These are phyloP conservation scores for Globisporangium ultimum DNA, from an alignment of 352 stramenopile species.

Conservation along the genomic window DNA sequence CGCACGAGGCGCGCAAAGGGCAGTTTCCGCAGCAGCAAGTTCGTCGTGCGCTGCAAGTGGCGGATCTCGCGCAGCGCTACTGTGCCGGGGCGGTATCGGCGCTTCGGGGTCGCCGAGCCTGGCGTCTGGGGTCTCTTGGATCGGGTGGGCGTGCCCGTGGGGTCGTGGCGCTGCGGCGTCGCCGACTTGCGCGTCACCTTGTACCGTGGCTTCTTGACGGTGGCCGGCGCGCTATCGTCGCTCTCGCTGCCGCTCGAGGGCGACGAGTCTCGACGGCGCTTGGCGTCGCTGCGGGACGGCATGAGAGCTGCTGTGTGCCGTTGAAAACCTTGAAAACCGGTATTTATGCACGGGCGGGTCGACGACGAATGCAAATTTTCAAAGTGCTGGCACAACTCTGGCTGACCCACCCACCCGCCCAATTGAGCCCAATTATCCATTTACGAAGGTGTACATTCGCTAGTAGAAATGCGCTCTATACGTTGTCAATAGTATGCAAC, in stretches of 20 bases:
- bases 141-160: neutral
- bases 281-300: constrained; percentile 4
- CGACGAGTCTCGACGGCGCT: constrained; percentile 9
- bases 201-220: constrained; percentile 15
- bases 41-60: constrained; percentile 93
- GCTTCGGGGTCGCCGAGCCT: constrained; percentile 27
- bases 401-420: too few relatives aligned
- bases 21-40: constrained; percentile 95
- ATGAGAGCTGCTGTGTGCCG: constrained; percentile 7
- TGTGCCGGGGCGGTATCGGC: constrained; percentile 61
- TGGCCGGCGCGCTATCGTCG: constrained; percentile 5
- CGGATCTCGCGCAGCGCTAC: constrained; percentile 95
- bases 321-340: too few relatives aligned
- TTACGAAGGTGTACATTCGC: too few relatives aligned
- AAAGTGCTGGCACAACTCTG: too few relatives aligned
- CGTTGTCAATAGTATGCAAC: too few relatives aligned
- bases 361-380: too few relatives aligned
- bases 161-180: constrained; percentile 9
- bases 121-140: neutral
- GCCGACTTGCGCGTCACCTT: constrained; percentile 13
- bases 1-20: constrained; percentile 96
- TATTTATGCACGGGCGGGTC: too few relatives aligned
- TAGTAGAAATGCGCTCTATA: too few relatives aligned
- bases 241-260: neutral
- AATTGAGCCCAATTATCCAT: too few relatives aligned